phyloP scores from a whole-genome alignment of 305 asterid species.

The Nicotiana rustica region DNA sequence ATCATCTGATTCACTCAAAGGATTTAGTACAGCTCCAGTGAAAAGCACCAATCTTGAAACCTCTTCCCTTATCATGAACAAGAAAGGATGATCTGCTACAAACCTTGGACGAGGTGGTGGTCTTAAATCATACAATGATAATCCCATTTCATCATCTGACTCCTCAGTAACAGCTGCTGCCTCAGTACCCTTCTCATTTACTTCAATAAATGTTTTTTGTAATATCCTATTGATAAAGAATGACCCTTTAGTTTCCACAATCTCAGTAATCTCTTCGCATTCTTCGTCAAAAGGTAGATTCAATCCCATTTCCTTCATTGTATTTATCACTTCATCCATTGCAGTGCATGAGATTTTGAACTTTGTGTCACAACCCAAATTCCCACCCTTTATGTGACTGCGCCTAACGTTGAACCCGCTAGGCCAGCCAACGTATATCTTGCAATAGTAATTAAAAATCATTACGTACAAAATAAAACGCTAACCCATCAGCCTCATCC shows the following conservation, averaged over 20 bases:
- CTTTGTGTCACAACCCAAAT: background rate
- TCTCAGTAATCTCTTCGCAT: background rate
- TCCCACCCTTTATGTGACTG: too few relatives aligned
- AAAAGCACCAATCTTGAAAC: background rate
- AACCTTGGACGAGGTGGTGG: background rate
- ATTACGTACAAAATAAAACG: too few relatives aligned
- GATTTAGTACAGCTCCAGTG: conserved; percentile 32
- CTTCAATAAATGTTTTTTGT: conserved; percentile 34
- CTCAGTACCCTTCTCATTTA: background rate
- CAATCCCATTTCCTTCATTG: conserved; percentile 17
- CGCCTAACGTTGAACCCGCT: too few relatives aligned
- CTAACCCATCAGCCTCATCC: too few relatives aligned
- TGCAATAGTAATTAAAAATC: too few relatives aligned
- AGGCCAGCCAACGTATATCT: too few relatives aligned
- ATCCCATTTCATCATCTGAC: background rate
- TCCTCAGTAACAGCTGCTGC: conserved; percentile 22
- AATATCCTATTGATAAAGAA: conserved; percentile 3
- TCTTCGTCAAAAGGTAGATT: background rate
- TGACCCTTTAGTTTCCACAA: background rate
- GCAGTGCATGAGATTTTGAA: conserved; percentile 33
- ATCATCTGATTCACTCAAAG: background rate
- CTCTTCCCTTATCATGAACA: conserved; percentile 32
- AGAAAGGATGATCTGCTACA: conserved; percentile 34
- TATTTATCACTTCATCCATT: background rate
- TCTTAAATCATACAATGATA: too few relatives aligned